phyloP scores from a whole-genome alignment of 2,329 filamentous ascomycete genomes.

The Grosmannia huntii region DNA sequence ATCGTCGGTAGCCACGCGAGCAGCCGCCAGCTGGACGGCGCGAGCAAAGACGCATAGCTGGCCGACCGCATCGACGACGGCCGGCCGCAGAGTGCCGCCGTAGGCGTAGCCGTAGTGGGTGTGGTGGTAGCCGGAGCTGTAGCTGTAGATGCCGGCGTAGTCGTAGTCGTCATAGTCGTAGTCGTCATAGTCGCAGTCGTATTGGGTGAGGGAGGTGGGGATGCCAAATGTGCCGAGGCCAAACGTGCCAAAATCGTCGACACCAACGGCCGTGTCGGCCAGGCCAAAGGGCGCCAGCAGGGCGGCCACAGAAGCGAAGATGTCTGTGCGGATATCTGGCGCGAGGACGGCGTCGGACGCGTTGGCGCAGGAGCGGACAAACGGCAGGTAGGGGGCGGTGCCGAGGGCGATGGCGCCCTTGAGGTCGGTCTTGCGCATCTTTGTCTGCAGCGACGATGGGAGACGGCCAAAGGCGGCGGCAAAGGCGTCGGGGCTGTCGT shows the following conservation, averaged over 20 bases:
- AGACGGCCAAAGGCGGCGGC: conserved; percentile 2
- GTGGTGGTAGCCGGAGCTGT: conserved; percentile 2
- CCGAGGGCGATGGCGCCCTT: conserved; percentile 20
- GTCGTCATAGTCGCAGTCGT: not conserved
- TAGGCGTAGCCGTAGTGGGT: not conserved
- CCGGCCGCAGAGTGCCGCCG: conserved; percentile 9
- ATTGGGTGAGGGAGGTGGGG: not conserved
- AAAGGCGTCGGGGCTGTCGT: not conserved
- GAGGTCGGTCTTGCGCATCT: conserved; percentile 20
- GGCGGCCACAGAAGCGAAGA: conserved; percentile 8
- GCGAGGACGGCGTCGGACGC: conserved; percentile 15
- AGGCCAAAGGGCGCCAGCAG: conserved; percentile 12
- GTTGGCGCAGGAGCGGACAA: conserved; percentile 14
- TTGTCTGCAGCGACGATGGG: conserved; percentile 10
- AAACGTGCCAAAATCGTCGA: not conserved
- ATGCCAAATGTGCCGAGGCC: not conserved
- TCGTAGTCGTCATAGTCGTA: not conserved
- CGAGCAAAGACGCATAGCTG: conserved; percentile 16
- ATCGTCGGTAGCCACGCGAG: conserved; percentile 7
- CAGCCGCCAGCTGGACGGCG: conserved; percentile 13
- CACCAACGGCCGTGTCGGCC: not conserved
- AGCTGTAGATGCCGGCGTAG: not conserved
- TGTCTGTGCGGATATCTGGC: conserved; percentile 6
- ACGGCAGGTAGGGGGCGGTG: conserved; percentile 20
- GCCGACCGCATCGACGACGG: conserved; percentile 15